A percentile compares a stretch with the other conserved stretches of the same genome.
Evolutionary conservation across 2,329 filamentous ascomycete genomes (phyloP).

Genomic region (Hymenoscyphus salicellus): DNA sequence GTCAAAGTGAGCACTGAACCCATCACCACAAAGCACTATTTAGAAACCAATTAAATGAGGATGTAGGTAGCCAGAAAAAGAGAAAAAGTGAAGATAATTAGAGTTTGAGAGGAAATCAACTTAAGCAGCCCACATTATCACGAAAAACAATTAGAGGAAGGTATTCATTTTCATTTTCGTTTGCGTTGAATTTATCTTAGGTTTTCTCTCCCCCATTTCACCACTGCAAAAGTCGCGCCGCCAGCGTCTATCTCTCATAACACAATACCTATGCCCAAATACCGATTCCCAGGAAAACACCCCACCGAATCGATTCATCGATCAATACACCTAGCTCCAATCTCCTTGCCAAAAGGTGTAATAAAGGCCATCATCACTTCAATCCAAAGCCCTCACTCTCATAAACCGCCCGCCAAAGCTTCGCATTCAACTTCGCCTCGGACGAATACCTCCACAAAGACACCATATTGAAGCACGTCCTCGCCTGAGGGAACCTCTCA

Average conservation of each 20-base stretch:
- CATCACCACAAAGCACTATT: too few relatives aligned
- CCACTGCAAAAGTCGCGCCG: not conserved
- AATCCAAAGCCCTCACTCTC: conserved; percentile 92
- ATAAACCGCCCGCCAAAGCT: conserved; percentile 81
- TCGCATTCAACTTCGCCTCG: conserved; percentile 63
- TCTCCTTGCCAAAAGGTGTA: not conserved
- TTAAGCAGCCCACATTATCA: not conserved
- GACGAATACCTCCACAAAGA: conserved; percentile 71
- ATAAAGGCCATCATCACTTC: conserved; percentile 49
- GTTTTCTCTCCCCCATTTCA: not conserved
- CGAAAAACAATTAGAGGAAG: not conserved
- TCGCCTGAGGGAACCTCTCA: conserved; percentile 74
- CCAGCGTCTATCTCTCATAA: not conserved
- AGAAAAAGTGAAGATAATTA: not conserved
- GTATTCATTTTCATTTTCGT: not conserved
- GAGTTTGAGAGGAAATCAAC: not conserved
- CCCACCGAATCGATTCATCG: not conserved
- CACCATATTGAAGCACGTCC: conserved; percentile 88
- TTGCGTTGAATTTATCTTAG: not conserved
- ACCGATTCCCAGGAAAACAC: not conserved
- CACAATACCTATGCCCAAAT: not conserved
- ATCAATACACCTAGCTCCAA: not conserved
- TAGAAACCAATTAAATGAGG: too few relatives aligned
- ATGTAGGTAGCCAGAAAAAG: too few relatives aligned
- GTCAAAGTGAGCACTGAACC: too few relatives aligned